Percentiles rank a stretch among this genome's conserved stretches.
Conservation (phyloP, 2,329 filamentous ascomycete species). For the Fusarium sp. region DNA sequence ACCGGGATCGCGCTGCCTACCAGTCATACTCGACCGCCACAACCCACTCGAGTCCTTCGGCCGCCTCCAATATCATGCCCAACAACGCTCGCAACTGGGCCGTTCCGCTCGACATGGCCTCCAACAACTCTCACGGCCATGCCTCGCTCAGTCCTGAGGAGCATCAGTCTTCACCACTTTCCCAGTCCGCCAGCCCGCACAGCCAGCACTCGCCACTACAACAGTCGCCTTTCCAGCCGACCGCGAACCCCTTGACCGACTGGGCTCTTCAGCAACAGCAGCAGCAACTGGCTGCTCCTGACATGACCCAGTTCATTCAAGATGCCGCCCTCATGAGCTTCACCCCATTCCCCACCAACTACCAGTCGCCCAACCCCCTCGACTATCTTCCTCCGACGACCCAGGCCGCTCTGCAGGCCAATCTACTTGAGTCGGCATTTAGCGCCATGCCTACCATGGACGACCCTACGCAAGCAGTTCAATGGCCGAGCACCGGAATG, state of each 20-base stretch:
- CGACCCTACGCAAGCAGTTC: constrained; percentile 65
- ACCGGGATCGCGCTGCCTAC: constrained; percentile 64
- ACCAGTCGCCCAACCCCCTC: constrained; percentile 66
- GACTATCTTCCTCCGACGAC: constrained; percentile 72
- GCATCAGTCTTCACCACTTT: constrained; percentile 60
- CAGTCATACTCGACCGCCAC: constrained; percentile 44
- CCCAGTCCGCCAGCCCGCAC: constrained; percentile 63
- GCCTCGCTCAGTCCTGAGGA: constrained; percentile 65
- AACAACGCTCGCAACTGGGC: constrained; percentile 58
- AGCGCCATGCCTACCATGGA: constrained; percentile 67
- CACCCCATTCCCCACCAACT: constrained; percentile 62
- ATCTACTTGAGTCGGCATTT: constrained; percentile 74
- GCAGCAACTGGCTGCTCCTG: constrained; percentile 55
- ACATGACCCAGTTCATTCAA: constrained; percentile 66
- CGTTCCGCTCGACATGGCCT: constrained; percentile 65
- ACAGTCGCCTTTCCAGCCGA: constrained; percentile 66
- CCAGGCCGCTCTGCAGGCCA: constrained; percentile 72
- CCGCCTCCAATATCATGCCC: constrained; percentile 50
- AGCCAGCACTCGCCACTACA: constrained; percentile 63
- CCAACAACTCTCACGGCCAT: constrained; percentile 55
- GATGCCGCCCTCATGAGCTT: constrained; percentile 68
- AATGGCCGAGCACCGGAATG: constrained; percentile 71
- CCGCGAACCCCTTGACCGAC: constrained; percentile 67
- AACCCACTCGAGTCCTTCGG: constrained; percentile 48
- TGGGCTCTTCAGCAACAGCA: constrained; percentile 71